Conservation (phyloP, 164 flowering plant genomes). For the Piper betle region DNA sequence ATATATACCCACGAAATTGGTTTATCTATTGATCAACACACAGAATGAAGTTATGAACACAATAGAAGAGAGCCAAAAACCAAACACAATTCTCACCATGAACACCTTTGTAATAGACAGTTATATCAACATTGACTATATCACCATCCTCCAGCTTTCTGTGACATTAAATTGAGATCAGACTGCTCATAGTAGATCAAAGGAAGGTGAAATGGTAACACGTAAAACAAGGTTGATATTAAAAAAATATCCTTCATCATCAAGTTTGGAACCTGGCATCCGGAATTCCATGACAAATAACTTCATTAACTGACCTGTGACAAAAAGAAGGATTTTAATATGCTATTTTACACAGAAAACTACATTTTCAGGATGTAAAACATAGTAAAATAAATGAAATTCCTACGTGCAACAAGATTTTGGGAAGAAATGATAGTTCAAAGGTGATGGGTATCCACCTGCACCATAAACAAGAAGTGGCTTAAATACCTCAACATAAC, state of each 20-base stretch:
- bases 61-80: not conserved
- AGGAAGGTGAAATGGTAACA: not conserved
- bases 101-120: slow-evolving; percentile 87
- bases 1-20: not conserved
- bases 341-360: slow-evolving; percentile 2
- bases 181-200: not conserved
- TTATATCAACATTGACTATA: slow-evolving; percentile 86
- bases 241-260: not conserved
- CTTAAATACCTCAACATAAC: not conserved
- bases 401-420: slow-evolving; percentile 99
- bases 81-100: slow-evolving; percentile 47
- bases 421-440: slow-evolving; percentile 92
- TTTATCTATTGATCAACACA: not conserved
- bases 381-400: slow-evolving; percentile 18
- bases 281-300: slow-evolving; percentile 98
- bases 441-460: slow-evolving; percentile 97
- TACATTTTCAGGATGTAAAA: not conserved
- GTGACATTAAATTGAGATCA: slow-evolving; percentile 4
- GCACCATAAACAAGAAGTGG: slow-evolving; percentile 8
- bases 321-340: slow-evolving; percentile 2
- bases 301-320: slow-evolving; percentile 91
- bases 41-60: not conserved
- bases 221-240: not conserved
- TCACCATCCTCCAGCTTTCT: slow-evolving; percentile 97
- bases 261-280: slow-evolving; percentile 62